Conservation (phyloP, 129 eudicot genomes). For the Flaveria ramosissima region DNA sequence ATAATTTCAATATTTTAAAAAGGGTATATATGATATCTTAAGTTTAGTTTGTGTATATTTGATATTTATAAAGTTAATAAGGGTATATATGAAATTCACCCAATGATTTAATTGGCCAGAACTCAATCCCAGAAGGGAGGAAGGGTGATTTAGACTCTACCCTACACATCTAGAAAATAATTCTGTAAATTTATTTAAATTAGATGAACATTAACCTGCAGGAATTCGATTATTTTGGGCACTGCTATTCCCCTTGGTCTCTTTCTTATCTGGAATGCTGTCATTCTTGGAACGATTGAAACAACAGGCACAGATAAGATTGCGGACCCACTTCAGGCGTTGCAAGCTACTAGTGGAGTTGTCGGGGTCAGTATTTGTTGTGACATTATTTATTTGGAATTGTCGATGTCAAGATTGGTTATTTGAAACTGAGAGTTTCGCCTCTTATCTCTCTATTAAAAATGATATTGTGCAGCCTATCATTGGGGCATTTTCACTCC, state of each 20-base stretch:
- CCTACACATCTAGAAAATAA: not conserved
- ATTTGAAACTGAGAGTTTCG: constrained; percentile 9
- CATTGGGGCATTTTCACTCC: constrained; percentile 78
- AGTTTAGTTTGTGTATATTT: too few relatives aligned
- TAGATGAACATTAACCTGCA: constrained; percentile 35
- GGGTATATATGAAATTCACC: too few relatives aligned
- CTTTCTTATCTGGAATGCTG: constrained; percentile 92
- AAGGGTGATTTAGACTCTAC: too few relatives aligned
- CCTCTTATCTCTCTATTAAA: constrained; percentile 1
- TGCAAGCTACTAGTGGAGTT: constrained; percentile 76
- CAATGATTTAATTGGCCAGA: too few relatives aligned
- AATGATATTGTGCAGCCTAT: constrained; percentile 66
- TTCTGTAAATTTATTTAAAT: not conserved
- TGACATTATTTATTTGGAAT: constrained; percentile 3
- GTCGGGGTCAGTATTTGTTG: constrained; percentile 69
- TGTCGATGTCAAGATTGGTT: constrained; percentile 14
- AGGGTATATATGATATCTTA: too few relatives aligned
- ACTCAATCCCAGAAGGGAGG: too few relatives aligned
- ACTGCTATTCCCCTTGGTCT: constrained; percentile 86
- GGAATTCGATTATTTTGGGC: constrained; percentile 86
- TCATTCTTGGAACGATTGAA: constrained; percentile 80
- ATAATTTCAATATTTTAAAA: too few relatives aligned
- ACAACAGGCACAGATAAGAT: constrained; percentile 49
- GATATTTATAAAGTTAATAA: too few relatives aligned
- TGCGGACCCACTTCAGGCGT: constrained; percentile 66